Evolutionary conservation across 345 rosid species (phyloP).

Genomic region (Murraya paniculata): DNA sequence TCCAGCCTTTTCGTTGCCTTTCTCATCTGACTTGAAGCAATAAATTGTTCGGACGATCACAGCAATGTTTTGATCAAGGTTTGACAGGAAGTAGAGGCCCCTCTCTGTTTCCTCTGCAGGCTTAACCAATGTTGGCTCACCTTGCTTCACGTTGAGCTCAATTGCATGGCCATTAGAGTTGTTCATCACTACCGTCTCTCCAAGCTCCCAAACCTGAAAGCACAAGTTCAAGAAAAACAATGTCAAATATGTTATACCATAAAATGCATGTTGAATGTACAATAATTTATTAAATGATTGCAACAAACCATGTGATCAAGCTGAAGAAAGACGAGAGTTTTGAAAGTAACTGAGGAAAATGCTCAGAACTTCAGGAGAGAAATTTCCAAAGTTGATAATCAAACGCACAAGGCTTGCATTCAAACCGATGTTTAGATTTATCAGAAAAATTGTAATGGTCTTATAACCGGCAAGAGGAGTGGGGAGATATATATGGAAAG

Average conservation of each 20-base stretch:
- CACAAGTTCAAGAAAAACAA: conserved; percentile 46
- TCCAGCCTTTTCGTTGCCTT: conserved; percentile 55
- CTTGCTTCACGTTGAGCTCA: conserved; percentile 52
- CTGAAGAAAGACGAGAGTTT: background rate
- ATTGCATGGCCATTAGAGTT: conserved; percentile 37
- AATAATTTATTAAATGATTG: conserved; percentile 1
- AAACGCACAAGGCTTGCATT: background rate
- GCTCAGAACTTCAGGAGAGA: background rate
- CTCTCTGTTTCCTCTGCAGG: conserved; percentile 71
- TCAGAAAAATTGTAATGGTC: background rate
- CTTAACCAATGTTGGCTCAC: conserved; percentile 50
- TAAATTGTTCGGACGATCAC: conserved; percentile 78
- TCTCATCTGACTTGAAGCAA: conserved; percentile 67
- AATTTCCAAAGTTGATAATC: background rate
- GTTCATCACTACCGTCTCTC: conserved; percentile 43
- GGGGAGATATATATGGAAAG: conserved; percentile 20
- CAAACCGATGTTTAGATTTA: background rate
- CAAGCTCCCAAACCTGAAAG: conserved; percentile 46
- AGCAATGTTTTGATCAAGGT: conserved; percentile 88
- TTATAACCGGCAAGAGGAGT: background rate
- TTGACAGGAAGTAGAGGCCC: conserved; percentile 82
- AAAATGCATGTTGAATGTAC: background rate
- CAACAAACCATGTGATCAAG: conserved; percentile 15
- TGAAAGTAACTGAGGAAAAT: background rate
- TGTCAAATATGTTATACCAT: background rate